These are phyloP conservation scores for Tricholoma matsutake DNA, from an alignment of 768 basidiomycete genomes.

Conservation along the genomic window DNA sequence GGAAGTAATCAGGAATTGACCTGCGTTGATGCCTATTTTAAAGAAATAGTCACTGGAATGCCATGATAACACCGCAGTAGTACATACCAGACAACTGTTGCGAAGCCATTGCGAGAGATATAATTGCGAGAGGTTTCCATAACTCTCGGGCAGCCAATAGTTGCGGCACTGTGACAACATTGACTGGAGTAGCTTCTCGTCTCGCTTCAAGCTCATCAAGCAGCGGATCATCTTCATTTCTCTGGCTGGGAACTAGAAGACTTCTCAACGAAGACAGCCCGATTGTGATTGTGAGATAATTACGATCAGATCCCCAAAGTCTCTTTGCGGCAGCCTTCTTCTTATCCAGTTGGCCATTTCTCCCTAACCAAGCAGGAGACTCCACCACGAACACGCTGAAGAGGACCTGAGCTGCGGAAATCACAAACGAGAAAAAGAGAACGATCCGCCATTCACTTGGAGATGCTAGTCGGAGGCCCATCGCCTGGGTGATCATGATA, in stretches of 20 bases:
- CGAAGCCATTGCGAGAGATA: constrained; percentile 68
- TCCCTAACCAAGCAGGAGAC: constrained; percentile 66
- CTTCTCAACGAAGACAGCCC: not conserved
- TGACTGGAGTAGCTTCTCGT: constrained; percentile 22
- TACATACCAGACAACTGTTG: constrained; percentile 76
- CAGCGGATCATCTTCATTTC: constrained; percentile 30
- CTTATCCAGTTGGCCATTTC: constrained; percentile 46
- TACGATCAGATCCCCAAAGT: constrained; percentile 48
- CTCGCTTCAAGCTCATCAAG: constrained; percentile 30
- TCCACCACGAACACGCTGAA: constrained; percentile 56
- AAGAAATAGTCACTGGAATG: not conserved
- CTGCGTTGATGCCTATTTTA: constrained; percentile 68
- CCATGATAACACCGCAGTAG: not conserved
- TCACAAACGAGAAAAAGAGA: constrained; percentile 53
- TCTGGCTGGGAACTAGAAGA: constrained; percentile 3
- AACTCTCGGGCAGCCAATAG: constrained; percentile 52
- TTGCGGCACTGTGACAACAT: constrained; percentile 48
- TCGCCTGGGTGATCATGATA: constrained; percentile 79
- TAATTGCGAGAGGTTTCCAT: constrained; percentile 58
- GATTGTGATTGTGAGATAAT: not conserved
- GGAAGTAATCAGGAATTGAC: constrained; percentile 27
- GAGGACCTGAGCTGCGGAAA: constrained; percentile 58
- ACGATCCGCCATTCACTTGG: constrained; percentile 72
- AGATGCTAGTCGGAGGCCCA: constrained; percentile 70
- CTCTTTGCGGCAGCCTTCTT: constrained; percentile 43